Base-by-base conservation (phyloP, 495 filamentous ascomycete species). In the Clavariopsis aquatica region DNA sequence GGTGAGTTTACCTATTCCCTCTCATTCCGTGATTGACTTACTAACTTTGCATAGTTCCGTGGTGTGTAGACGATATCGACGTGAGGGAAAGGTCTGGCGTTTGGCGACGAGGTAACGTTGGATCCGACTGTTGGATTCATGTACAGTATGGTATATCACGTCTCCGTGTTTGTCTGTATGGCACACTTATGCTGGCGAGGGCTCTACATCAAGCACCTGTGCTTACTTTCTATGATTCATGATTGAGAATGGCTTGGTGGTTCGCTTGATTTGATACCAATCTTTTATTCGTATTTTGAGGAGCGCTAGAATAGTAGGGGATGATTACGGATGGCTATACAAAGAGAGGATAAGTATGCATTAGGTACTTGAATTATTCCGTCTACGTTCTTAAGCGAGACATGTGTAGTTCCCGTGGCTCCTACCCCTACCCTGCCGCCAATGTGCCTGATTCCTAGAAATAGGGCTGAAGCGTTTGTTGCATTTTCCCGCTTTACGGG, bases 1-100 rank as follows among this genome's bases (percentile, higher is more conserved):
- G 86, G 93, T 94, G 69, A 85, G 91, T 76, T 62, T 53, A 13
- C 27, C 15, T 9, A 43, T 49, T 55, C 19, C n/a, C 20, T 12
- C n/a, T 52, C 5, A 19, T 4, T 22, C n/a, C 28, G 19, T 34
- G 10, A 53, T 23, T 2, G 24, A 10, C 12, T 49, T 49, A 22
- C 64, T 67, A 57, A 70, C 60, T 1, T 23, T 52, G n/a, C 3
- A 15, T 52, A 77, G 75, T 77, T 77, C 69, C 75, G 75, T 36
- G 75, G 75, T 53, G 75, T 77, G 23, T 77, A 71, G 70, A 7
- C 6, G 5, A 43, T 17, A 43, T 15, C 4, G 38, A 17, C 4
- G 13, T 15, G 38, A 34, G 38, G 15, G 13, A 43, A 17, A 43
- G 38, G 15, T 2, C n/a, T 43, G 38, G 38, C 38, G 38, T 43